phyloP scores from a whole-genome alignment of 441 rosid species.

The Flueggea neowawraea region DNA sequence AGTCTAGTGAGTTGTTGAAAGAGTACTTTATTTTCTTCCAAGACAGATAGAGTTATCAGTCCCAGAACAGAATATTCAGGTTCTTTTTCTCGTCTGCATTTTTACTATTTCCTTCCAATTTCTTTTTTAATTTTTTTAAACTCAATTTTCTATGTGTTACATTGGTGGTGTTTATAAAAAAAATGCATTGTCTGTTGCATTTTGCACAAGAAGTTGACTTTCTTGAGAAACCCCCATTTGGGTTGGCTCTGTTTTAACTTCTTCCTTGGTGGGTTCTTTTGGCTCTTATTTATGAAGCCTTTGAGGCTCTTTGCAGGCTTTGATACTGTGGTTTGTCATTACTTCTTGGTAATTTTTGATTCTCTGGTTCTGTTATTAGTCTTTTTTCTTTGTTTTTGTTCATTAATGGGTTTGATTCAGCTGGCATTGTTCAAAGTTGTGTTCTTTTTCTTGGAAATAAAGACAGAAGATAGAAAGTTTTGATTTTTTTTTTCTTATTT shows the following conservation, averaged over 20 bases:
- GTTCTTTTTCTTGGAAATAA: not conserved
- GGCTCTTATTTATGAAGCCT: constrained; percentile 2
- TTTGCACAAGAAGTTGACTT: constrained; percentile 26
- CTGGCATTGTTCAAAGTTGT: constrained; percentile 1
- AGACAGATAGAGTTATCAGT: constrained; percentile 3
- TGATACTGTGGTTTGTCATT: not conserved
- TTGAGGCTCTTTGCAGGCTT: too few relatives aligned
- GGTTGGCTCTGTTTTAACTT: constrained; percentile 7
- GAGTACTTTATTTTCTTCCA: not conserved
- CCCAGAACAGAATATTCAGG: constrained; percentile 12
- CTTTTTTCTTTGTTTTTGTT: not conserved
- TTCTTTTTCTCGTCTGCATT: not conserved
- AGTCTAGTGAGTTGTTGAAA: not conserved
- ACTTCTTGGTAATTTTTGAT: not conserved
- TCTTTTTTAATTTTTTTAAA: not conserved
- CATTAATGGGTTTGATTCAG: not conserved
- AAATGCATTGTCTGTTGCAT: not conserved
- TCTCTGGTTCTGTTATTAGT: not conserved
- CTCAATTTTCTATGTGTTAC: not conserved
- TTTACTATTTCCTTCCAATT: not conserved
- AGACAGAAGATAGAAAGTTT: not conserved
- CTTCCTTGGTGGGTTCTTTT: constrained; percentile 5
- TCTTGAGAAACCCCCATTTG: constrained; percentile 20
- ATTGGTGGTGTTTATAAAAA: not conserved
- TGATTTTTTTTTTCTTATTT: not conserved